Base-by-base conservation (phyloP, 805 yeast genomes). In the Candida insectorum region DNA sequence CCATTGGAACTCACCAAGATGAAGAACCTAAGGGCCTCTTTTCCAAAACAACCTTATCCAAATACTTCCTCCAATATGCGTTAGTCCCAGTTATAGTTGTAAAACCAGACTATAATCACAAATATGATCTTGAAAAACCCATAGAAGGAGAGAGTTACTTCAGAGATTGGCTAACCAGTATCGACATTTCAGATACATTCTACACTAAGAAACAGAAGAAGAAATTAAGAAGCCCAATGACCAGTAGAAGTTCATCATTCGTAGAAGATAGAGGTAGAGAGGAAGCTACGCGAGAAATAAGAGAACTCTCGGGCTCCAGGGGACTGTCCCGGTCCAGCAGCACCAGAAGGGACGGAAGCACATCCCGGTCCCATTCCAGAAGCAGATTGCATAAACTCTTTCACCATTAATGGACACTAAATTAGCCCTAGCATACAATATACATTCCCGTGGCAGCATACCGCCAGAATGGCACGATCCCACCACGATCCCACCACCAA, bases 51-150 rank as follows among this genome's bases (percentile, higher is more conserved):
- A 57, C 69, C 5, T 46, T 63, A 22, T 60, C 69, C 13, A 61
- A 63, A 43, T 58, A 62, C 39, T 65, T 66, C 31, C 47, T 66
- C 26, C 65, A 65, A 45, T 65, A 58, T 44, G 70, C 71, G 1
- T 50, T 64, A 37, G 70, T 66, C 2, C 73, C 73, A 7, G 71
- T 65, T 19, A 64, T 66, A 26, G 51, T 65, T 10, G 71, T 66
- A 3, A 66, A 66, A 41, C 69, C 73, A 1, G 48, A 49, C 17
- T 62, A 64, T 41, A 48, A 53, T 26, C 53, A 56, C 35, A 43
- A 45, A n/a, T 65, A 58, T 34, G 40, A 36, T 21, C 52, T 66
- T 30, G 43, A 45, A 1, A 38, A 37, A 7, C 66, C 68, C 4
- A 48, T 66, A n/a, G 58, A 56, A 17, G 43, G 54, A 6, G 58